Evolutionary conservation across 371 early-diverging fungal genomes (phyloP).

Genomic region (Scutellospora calospora): DNA sequence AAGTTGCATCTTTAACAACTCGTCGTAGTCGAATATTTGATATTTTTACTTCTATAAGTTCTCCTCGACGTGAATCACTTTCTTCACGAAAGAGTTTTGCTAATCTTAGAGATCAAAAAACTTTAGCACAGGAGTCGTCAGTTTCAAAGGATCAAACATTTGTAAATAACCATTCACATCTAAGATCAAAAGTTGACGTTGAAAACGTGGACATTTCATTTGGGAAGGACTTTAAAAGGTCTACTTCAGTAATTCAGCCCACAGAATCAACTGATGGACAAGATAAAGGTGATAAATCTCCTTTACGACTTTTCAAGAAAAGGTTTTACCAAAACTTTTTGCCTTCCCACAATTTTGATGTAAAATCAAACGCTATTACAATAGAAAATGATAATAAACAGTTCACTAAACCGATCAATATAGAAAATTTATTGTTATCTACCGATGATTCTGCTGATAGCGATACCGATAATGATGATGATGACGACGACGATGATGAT

Average conservation of each 20-base stretch:
- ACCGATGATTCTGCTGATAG: not conserved
- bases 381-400: too few species aligned
- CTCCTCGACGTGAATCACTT: not conserved
- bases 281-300: constrained; percentile 14
- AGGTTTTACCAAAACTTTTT: constrained; percentile 28
- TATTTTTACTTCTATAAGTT: not conserved
- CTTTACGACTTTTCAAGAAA: constrained; percentile 29
- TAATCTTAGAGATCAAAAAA: too few species aligned
- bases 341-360: not conserved
- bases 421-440: too few species aligned
- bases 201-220: too few species aligned
- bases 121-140: too few species aligned
- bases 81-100: too few species aligned
- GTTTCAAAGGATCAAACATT: too few species aligned
- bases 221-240: too few species aligned
- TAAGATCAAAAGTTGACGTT: too few species aligned
- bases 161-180: too few species aligned
- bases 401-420: too few species aligned
- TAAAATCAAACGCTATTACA: not conserved
- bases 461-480: not conserved
- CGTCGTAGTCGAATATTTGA: constrained; percentile 32
- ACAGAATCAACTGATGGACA: not conserved
- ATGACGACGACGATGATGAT: constrained; percentile 8
- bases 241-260: too few species aligned
- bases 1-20: not conserved